Evolutionary conservation across 2,329 filamentous ascomycete genomes (phyloP).

Genomic region (Arachnomyces sp.): DNA sequence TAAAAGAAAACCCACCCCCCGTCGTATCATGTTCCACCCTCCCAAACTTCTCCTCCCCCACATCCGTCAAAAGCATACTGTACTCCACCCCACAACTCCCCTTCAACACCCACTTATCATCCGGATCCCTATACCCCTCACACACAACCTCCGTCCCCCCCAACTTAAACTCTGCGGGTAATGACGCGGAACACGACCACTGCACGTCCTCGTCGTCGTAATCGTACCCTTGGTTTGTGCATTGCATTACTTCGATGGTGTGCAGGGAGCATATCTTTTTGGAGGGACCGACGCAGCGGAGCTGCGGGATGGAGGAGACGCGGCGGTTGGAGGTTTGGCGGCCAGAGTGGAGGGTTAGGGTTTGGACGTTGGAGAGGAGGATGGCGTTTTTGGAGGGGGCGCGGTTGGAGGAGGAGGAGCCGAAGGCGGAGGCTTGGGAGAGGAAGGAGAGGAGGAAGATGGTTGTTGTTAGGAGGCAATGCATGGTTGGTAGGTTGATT

Average conservation of each 20-base stretch:
- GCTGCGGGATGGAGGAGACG: slow-evolving; percentile 65
- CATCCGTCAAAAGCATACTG: slow-evolving; percentile 64
- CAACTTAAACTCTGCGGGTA: slow-evolving; percentile 60
- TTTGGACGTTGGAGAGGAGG: slow-evolving; percentile 59
- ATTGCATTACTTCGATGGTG: slow-evolving; percentile 74
- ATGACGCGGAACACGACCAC: slow-evolving; percentile 73
- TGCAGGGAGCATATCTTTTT: slow-evolving; percentile 59
- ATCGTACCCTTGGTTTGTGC: slow-evolving; percentile 72
- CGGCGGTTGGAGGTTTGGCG: slow-evolving; percentile 67
- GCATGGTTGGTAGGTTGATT: too few species aligned
- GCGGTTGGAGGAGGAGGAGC: slow-evolving; percentile 18
- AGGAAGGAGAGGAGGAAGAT: slow-evolving; percentile 12
- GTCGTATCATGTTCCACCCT: slow-evolving; percentile 8
- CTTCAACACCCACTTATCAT: slow-evolving; percentile 80
- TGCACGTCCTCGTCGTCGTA: slow-evolving; percentile 76
- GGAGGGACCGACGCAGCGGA: slow-evolving; percentile 63
- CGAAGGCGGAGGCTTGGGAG: slow-evolving; percentile 12
- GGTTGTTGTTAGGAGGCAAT: slow-evolving; percentile 10
- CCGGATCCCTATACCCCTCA: slow-evolving; percentile 69
- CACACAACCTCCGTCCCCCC: slow-evolving; percentile 85
- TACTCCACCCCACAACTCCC: slow-evolving; percentile 94
- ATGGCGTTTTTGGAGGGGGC: slow-evolving; percentile 42
- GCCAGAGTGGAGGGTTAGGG: slow-evolving; percentile 65
- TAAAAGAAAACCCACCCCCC: slow-evolving; percentile 13
- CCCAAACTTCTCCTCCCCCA: slow-evolving; percentile 65